phyloP scores from a whole-genome alignment of 495 filamentous ascomycete species.

The Hypoxylon subgilvum region DNA sequence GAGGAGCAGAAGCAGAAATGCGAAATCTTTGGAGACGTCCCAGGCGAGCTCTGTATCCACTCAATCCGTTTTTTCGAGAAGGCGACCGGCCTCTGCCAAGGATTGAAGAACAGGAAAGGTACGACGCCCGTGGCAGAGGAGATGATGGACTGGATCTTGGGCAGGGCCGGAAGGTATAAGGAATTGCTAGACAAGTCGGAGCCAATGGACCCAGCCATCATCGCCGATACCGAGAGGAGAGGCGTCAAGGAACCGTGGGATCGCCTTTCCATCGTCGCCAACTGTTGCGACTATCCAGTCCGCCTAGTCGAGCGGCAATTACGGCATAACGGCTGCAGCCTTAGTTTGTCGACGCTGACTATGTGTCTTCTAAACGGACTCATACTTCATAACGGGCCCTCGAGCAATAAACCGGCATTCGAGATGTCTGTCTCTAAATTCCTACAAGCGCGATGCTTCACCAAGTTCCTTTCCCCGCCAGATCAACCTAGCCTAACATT shows the following conservation, averaged over 20 bases:
- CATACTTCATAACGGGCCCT: slow-evolving; percentile 23
- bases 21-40: slow-evolving; percentile 12
- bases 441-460: background rate
- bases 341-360: slow-evolving; percentile 36
- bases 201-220: slow-evolving; percentile 30
- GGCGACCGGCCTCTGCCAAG: slow-evolving; percentile 30
- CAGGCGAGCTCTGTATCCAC: slow-evolving; percentile 27
- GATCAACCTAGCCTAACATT: background rate
- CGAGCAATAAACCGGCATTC: background rate
- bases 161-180: slow-evolving; percentile 27
- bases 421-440: background rate
- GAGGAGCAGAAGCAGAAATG: slow-evolving; percentile 4
- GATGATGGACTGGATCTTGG: slow-evolving; percentile 10
- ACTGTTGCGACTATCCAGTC: slow-evolving; percentile 39
- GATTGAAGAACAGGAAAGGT: background rate
- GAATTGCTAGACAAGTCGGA: slow-evolving; percentile 20
- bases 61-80: slow-evolving; percentile 16
- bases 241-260: slow-evolving; percentile 31
- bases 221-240: slow-evolving; percentile 24
- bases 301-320: slow-evolving; percentile 25
- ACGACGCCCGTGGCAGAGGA: background rate
- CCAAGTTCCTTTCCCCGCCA: background rate
- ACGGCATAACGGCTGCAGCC: slow-evolving; percentile 6
- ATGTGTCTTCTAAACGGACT: slow-evolving; percentile 40
- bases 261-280: slow-evolving; percentile 39